Evolutionary conservation across 73 alveolate species (phyloP).

Genomic region (Tetrahymena borealis): DNA sequence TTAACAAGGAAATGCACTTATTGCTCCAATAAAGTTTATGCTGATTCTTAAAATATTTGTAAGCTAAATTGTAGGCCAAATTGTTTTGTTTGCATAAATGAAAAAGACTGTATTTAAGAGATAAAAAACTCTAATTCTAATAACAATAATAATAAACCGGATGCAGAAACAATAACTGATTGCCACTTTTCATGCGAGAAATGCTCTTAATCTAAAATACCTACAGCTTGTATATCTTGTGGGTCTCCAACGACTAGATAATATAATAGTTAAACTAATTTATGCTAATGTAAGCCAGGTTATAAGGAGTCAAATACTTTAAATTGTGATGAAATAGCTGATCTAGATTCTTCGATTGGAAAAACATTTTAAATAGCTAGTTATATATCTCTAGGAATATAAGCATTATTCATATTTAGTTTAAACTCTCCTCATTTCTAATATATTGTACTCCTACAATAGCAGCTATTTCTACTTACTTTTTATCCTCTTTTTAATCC

Average conservation of each 20-base stretch:
- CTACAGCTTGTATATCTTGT: neutral
- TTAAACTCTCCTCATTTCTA: neutral
- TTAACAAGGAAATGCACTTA: neutral
- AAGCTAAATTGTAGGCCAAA: neutral
- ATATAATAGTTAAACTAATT: neutral
- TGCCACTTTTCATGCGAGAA: neutral
- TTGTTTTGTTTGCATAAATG: neutral
- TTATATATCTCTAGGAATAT: neutral
- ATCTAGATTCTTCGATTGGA: neutral
- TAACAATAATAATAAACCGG: neutral
- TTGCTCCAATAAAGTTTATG: neutral
- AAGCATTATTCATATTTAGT: neutral
- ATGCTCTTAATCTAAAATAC: neutral
- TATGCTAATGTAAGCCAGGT: neutral
- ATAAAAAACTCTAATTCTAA: neutral
- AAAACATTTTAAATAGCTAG: neutral
- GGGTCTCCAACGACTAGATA: neutral
- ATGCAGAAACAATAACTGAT: neutral
- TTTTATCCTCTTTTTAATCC: neutral
- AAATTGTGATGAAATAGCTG: neutral
- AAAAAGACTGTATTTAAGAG: neutral
- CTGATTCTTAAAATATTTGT: neutral
- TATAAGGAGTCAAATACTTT: neutral
- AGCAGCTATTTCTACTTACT: neutral
- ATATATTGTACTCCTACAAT: neutral